Percentiles rank a stretch among this genome's conserved stretches.
Evolutionary conservation across 2,329 filamentous ascomycete species (phyloP).

Genomic region (Aspergillus sp.): DNA sequence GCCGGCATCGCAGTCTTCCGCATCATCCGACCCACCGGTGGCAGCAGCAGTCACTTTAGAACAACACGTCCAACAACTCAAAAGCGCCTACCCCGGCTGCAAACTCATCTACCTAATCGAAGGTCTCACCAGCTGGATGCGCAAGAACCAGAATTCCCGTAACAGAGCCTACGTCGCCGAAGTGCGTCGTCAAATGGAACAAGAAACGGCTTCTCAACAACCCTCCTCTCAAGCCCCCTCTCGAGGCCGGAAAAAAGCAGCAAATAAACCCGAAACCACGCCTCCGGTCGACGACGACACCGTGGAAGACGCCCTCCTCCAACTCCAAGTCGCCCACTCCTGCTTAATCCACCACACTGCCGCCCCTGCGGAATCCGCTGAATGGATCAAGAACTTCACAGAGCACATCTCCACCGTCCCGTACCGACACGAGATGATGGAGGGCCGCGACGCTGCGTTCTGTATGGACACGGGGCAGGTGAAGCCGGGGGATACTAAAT

Average conservation of each 20-base stretch:
- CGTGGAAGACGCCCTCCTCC: conserved; percentile 69
- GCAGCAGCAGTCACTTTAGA: conserved; percentile 51
- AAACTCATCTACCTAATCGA: conserved; percentile 71
- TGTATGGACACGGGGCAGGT: conserved; percentile 81
- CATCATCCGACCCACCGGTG: conserved; percentile 34
- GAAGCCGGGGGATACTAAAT: conserved; percentile 62
- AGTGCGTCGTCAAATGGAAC: conserved; percentile 53
- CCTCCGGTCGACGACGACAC: conserved; percentile 64
- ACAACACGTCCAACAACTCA: conserved; percentile 58
- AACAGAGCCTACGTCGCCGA: conserved; percentile 68
- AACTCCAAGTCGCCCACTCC: conserved; percentile 66
- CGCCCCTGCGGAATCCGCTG: conserved; percentile 62
- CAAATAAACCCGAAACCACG: conserved; percentile 42
- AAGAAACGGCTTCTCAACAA: conserved; percentile 20
- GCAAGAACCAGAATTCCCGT: conserved; percentile 65
- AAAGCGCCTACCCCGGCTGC: conserved; percentile 52
- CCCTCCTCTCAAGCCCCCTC: conserved; percentile 20
- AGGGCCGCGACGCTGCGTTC: conserved; percentile 57
- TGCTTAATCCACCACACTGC: conserved; percentile 70
- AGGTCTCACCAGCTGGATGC: conserved; percentile 64
- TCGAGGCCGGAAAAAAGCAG: conserved; percentile 26
- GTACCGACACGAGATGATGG: conserved; percentile 56
- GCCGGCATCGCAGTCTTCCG: conserved; percentile 1
- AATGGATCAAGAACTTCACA: conserved; percentile 72
- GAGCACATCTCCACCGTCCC: conserved; percentile 76